These are phyloP conservation scores for Populus euphratica DNA, from an alignment of 345 rosid genomes.

Conservation along the genomic window DNA sequence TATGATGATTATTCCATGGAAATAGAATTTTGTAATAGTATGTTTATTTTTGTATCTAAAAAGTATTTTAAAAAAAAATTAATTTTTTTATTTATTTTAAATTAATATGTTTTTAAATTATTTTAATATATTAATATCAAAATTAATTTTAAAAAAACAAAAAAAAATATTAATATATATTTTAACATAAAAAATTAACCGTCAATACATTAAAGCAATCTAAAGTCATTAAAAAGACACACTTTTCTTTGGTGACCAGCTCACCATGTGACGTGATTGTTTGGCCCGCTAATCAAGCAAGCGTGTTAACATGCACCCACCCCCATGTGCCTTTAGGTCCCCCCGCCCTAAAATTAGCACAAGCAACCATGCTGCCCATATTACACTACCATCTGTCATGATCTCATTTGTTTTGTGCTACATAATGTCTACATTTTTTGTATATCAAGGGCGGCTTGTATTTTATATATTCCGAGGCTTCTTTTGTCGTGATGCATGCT, in stretches of 20 bases:
- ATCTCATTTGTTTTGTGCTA: background rate
- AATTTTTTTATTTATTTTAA: too few relatives aligned
- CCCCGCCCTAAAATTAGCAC: slow-evolving; percentile 18
- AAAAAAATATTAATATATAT: too few relatives aligned
- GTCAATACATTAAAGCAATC: too few relatives aligned
- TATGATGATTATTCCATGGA: too few relatives aligned
- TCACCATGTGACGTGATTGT: slow-evolving; percentile 28
- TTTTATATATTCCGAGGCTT: background rate
- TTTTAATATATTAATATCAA: too few relatives aligned
- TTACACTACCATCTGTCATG: slow-evolving; percentile 16
- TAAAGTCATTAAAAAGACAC: background rate
- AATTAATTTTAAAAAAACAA: too few relatives aligned
- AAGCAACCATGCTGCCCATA: slow-evolving; percentile 20
- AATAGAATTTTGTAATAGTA: too few relatives aligned
- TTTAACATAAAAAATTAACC: too few relatives aligned
- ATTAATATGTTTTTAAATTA: too few relatives aligned
- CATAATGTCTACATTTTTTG: background rate
- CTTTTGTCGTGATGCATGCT: background rate
- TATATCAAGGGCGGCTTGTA: background rate
- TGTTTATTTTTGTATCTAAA: too few relatives aligned
- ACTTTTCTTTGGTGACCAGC: background rate
- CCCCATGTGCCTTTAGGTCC: slow-evolving; percentile 40
- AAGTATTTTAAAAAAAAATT: too few relatives aligned
- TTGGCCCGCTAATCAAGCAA: slow-evolving; percentile 50
- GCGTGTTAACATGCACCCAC: slow-evolving; percentile 35